Conservation (phyloP, 106 monocot species). For the Dioscorea zingiberensis region DNA sequence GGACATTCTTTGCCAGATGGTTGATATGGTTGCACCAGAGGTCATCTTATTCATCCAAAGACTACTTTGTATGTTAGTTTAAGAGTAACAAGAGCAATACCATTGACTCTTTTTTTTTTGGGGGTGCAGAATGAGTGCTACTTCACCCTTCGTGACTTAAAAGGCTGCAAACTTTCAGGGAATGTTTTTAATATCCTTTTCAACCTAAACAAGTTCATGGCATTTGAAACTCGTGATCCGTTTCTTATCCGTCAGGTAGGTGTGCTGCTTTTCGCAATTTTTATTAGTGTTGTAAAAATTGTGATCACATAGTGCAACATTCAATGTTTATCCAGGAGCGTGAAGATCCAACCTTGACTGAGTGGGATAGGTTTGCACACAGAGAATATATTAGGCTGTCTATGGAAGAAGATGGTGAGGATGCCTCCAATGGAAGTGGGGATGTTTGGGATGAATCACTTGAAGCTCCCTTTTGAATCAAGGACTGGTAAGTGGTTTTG, state of each 20-base stretch:
- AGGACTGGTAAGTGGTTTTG: no score
- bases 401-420: conserved; percentile 99
- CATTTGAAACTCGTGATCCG: conserved; percentile 95
- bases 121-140: conserved; percentile 64
- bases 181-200: conserved; percentile 96
- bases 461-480: conserved; percentile 69
- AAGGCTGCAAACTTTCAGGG: conserved; percentile 80
- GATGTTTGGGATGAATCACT: conserved; percentile 98
- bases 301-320: background rate
- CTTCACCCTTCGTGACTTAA: conserved; percentile 70
- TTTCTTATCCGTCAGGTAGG: conserved; percentile 92
- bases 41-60: conserved; percentile 20
- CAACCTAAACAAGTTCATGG: conserved; percentile 97
- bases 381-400: conserved; percentile 92
- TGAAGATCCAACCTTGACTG: conserved; percentile 89
- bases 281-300: background rate
- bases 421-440: conserved; percentile 97
- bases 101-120: background rate
- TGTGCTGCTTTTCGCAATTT: background rate
- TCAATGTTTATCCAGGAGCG: conserved; percentile 56
- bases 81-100: no score
- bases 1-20: conserved; percentile 92
- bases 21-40: conserved; percentile 95
- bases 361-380: conserved; percentile 95
- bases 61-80: no score